Percentiles rank a stretch among this genome's conserved stretches.
These are phyloP conservation scores for Collybiopsis luxurians DNA, from an alignment of 768 basidiomycete genomes.

Conservation along the genomic window DNA sequence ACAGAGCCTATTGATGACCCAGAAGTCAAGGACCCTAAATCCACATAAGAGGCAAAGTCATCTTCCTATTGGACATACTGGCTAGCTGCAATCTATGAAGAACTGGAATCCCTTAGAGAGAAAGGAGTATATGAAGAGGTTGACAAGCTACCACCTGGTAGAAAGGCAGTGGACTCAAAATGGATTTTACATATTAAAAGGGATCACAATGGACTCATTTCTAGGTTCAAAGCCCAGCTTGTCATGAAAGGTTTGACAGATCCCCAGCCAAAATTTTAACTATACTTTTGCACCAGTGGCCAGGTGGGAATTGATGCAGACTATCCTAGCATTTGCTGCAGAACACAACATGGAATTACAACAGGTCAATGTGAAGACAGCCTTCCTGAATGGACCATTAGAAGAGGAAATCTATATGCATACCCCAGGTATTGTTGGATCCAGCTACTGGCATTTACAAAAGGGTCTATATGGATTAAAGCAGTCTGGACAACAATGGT, in stretches of 20 bases:
- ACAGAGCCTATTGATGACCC: too few relatives aligned
- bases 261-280: too few relatives aligned
- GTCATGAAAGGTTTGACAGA: too few relatives aligned
- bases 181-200: too few relatives aligned
- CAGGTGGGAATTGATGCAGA: too few relatives aligned
- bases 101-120: slow-evolving; percentile 19
- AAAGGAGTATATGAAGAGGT: slow-evolving; percentile 18
- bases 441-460: slow-evolving; percentile 13
- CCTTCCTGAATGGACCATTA: slow-evolving; percentile 28
- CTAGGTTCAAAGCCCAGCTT: too few relatives aligned
- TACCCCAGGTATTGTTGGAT: slow-evolving; percentile 13
- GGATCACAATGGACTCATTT: too few relatives aligned
- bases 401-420: slow-evolving; percentile 32
- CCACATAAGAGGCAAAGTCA: slow-evolving; percentile 19
- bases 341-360: slow-evolving; percentile 22
- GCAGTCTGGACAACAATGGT: slow-evolving; percentile 10
- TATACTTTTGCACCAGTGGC: too few relatives aligned
- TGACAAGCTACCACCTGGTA: slow-evolving; percentile 8
- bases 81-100: slow-evolving; percentile 13
- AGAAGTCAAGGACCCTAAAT: slow-evolving; percentile 8
- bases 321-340: slow-evolving; percentile 23
- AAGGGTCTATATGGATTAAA: slow-evolving; percentile 9
- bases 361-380: slow-evolving; percentile 28
- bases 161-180: slow-evolving; percentile 11
- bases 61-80: slow-evolving; percentile 15